Evolutionary conservation across 2,329 filamentous ascomycete species (phyloP), one percentile per base, ranked within the genome.

Genomic region (Myriosclerotinia scirpicola): DNA sequence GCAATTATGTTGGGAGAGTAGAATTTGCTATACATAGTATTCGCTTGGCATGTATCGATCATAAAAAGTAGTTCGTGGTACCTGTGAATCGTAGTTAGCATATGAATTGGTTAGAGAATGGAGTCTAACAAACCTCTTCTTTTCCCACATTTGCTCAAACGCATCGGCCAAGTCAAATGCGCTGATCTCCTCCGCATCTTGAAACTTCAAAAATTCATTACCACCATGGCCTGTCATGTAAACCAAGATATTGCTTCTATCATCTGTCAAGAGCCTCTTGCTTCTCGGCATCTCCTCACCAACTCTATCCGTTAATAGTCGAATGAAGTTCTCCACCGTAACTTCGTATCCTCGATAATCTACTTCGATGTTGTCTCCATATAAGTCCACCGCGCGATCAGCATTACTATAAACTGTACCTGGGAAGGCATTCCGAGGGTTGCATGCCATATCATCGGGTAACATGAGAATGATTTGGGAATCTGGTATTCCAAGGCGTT

Each of bases 121-220:
- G 14, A 55, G 22, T 22, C 5, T 12, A 50, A 48, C 54, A 56
- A 78, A 89, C 82, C 95, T 89, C 82, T 96, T 96, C 87, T 99
- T 99, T 84, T 99, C 95, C 91, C 93, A 97, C 95, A 99, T 99
- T 82, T 99, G 94, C 79, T 96, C 93, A 77, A 99, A 98, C 0
- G 95, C 95, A 78, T 99, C 92, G 6, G 96, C 95, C 67, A 99
- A 82, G 80, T 99, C 95, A 77, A 96, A 97, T 0, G 93, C 93
- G 66, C 92, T 93, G 71, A 99, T 98, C 80, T 99, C 95, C 78
- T 99, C 95, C 8, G 93, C 92, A 74, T 99, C 95, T 78, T 99
- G 95, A 75, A 99, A 99, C 78, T 99, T 99, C 67, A 99, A 80
- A 74, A 99, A 99, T 80, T 97, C 93, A 77, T 98, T 97, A 22